Percentiles rank a stretch among this genome's conserved stretches.
These are phyloP conservation scores for Globisporangium parvum DNA, from an alignment of 352 stramenopile genomes.

Conservation along the genomic window DNA sequence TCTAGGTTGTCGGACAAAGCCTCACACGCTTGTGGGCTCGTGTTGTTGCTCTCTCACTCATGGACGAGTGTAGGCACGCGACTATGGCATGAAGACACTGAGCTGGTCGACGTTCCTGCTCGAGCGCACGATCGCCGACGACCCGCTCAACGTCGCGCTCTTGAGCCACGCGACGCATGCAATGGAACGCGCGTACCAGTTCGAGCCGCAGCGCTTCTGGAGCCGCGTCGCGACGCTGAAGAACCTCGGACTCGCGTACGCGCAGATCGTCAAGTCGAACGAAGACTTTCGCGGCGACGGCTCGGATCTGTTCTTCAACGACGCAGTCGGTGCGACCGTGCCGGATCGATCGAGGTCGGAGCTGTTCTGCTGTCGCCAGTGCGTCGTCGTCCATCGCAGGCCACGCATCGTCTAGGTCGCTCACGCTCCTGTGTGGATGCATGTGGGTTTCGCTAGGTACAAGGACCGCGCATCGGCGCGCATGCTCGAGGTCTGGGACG, in stretches of 20 bases:
- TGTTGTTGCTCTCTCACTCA: not conserved
- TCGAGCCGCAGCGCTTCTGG: slow-evolving; percentile 64
- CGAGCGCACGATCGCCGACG: slow-evolving; percentile 71
- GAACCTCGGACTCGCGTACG: slow-evolving; percentile 92
- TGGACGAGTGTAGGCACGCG: slow-evolving; percentile 32
- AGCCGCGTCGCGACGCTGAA: slow-evolving; percentile 71
- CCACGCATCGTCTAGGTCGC: too few species aligned
- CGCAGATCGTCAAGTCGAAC: slow-evolving; percentile 89
- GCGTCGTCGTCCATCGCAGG: not conserved
- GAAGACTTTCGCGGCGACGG: slow-evolving; percentile 26
- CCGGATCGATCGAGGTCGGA: slow-evolving; percentile 33
- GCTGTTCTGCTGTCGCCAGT: too few species aligned
- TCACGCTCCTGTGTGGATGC: not conserved
- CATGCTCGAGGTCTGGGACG: slow-evolving; percentile 68
- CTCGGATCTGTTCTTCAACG: slow-evolving; percentile 48
- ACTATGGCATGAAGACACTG: slow-evolving; percentile 71
- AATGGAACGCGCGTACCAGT: slow-evolving; percentile 57
- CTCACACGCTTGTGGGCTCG: slow-evolving; percentile 1
- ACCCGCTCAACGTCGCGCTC: slow-evolving; percentile 54
- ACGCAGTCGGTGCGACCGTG: slow-evolving; percentile 30
- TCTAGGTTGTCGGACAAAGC: not conserved
- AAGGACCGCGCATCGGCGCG: slow-evolving; percentile 59
- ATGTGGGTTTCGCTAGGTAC: slow-evolving; percentile 22
- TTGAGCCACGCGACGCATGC: slow-evolving; percentile 72
- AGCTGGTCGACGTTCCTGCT: slow-evolving; percentile 86